These are phyloP conservation scores for Pistacia vera DNA, from an alignment of 345 rosid species.

Conservation along the genomic window DNA sequence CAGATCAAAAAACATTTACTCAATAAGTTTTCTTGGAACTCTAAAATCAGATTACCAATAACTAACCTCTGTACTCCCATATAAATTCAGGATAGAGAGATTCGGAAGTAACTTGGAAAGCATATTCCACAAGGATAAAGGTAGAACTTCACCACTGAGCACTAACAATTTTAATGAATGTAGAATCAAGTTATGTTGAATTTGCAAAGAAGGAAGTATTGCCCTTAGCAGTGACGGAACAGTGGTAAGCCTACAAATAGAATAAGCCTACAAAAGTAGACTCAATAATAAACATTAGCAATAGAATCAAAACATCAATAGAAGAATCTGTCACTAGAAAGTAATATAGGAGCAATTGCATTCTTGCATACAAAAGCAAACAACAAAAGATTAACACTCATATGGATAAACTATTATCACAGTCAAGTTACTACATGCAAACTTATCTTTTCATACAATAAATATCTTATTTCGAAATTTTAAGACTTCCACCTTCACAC, in stretches of 20 bases:
- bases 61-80: slow-evolving; percentile 96
- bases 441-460: not conserved
- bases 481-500: not conserved
- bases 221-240: slow-evolving; percentile 87
- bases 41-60: slow-evolving; percentile 15
- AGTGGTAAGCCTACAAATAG: slow-evolving; percentile 66
- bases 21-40: not conserved
- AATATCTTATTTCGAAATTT: not conserved
- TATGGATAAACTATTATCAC: not conserved
- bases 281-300: not conserved
- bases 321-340: slow-evolving; percentile 2
- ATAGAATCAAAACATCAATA: slow-evolving; percentile 4
- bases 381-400: not conserved
- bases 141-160: slow-evolving; percentile 86
- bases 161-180: slow-evolving; percentile 70
- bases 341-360: not conserved
- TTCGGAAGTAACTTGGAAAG: slow-evolving; percentile 65
- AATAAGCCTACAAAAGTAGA: slow-evolving; percentile 61
- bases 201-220: slow-evolving; percentile 69
- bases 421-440: not conserved
- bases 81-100: slow-evolving; percentile 74
- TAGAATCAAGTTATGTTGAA: slow-evolving; percentile 37
- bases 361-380: not conserved
- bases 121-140: slow-evolving; percentile 74
- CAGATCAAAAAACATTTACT: not conserved